Conservation (phyloP, 2,329 filamentous ascomycete genomes). For the Pseudocercospora macadamiae region DNA sequence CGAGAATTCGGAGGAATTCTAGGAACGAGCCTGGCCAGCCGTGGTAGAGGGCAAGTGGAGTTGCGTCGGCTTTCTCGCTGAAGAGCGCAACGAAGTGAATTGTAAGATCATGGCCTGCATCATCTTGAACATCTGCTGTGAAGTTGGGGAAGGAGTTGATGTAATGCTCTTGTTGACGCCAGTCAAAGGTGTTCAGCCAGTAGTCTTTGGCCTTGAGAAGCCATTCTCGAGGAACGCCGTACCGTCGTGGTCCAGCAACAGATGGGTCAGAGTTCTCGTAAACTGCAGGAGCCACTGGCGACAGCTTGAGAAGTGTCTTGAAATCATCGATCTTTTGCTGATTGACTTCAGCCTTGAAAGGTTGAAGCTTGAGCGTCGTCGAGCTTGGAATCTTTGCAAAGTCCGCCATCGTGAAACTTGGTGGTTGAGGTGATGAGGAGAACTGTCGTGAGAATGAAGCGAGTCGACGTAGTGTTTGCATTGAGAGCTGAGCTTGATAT, state of each 20-base stretch:
- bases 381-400: slow-evolving; percentile 39
- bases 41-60: slow-evolving; percentile 41
- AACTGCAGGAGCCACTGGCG: slow-evolving; percentile 52
- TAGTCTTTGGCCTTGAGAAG: slow-evolving; percentile 43
- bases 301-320: slow-evolving; percentile 50
- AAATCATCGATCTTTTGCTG: slow-evolving; percentile 52
- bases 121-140: slow-evolving; percentile 25
- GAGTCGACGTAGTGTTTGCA: slow-evolving; percentile 24
- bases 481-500: slow-evolving; percentile 1
- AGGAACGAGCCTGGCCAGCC: slow-evolving; percentile 45
- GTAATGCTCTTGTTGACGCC: slow-evolving; percentile 35
- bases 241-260: slow-evolving; percentile 34
- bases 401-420: slow-evolving; percentile 23
- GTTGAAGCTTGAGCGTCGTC: slow-evolving; percentile 42
- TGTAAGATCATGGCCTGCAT: slow-evolving; percentile 42
- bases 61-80: slow-evolving; percentile 48
- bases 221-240: slow-evolving; percentile 54
- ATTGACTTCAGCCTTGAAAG: slow-evolving; percentile 49
- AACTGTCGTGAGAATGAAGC: slow-evolving; percentile 23
- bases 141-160: slow-evolving; percentile 30
- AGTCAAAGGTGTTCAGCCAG: slow-evolving; percentile 41
- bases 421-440: slow-evolving; percentile 4
- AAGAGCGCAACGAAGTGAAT: slow-evolving; percentile 61
- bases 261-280: slow-evolving; percentile 48
- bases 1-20: slow-evolving; percentile 39